Percentiles rank a stretch among this genome's conserved stretches.
Evolutionary conservation across 2,329 filamentous ascomycete genomes (phyloP).

Genomic region (Xylariaceae sp.): DNA sequence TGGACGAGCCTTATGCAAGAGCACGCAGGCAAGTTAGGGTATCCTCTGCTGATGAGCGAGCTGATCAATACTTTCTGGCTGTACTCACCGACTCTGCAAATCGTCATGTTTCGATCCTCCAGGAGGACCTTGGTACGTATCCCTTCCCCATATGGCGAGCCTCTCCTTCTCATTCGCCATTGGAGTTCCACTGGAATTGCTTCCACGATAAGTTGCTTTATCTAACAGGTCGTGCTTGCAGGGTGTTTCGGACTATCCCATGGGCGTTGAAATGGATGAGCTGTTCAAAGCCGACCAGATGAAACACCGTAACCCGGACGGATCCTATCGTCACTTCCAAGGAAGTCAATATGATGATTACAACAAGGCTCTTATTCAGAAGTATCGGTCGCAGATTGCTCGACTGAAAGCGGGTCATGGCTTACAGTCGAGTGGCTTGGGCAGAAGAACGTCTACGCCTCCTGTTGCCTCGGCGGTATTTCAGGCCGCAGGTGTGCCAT

Average conservation of each 20-base stretch:
- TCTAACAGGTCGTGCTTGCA: not conserved
- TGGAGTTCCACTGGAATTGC: not conserved
- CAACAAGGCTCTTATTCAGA: constrained; percentile 19
- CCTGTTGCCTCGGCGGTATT: constrained; percentile 3
- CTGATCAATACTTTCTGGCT: constrained; percentile 44
- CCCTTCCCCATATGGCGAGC: not conserved
- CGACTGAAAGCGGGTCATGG: constrained; percentile 4
- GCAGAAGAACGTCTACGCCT: constrained; percentile 5
- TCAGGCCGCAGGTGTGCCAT: constrained; percentile 2
- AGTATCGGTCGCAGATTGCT: constrained; percentile 19
- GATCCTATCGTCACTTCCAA: constrained; percentile 11
- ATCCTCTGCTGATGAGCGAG: constrained; percentile 54
- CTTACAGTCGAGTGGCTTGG: not conserved
- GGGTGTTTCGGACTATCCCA: constrained; percentile 34
- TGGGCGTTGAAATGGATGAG: constrained; percentile 32
- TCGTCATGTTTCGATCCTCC: constrained; percentile 48
- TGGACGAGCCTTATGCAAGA: constrained; percentile 37
- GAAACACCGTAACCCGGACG: constrained; percentile 26
- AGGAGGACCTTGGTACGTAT: constrained; percentile 38
- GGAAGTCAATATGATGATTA: constrained; percentile 19
- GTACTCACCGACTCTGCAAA: constrained; percentile 47
- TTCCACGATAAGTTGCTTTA: not conserved
- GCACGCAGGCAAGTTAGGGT: constrained; percentile 34
- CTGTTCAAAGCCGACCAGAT: constrained; percentile 36
- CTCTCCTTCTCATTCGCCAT: not conserved